These are phyloP conservation scores for Daedaleopsis sinensis DNA, from an alignment of 768 basidiomycete species.

Conservation along the genomic window DNA sequence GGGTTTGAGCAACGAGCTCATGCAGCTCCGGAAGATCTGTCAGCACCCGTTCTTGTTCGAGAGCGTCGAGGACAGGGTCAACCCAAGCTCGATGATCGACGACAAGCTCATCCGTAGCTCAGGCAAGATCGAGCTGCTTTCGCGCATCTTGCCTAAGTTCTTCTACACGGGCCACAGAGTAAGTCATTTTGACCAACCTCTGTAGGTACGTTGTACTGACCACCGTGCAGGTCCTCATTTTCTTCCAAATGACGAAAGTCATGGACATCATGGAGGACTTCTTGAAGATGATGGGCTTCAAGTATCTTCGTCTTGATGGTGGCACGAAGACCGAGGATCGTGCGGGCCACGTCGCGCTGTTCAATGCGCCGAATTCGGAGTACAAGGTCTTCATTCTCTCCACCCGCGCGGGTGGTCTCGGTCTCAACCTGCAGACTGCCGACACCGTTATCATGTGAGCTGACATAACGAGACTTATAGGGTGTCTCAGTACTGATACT, in stretches of 20 bases:
- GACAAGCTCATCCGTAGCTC: conserved; percentile 84
- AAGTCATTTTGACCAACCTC: conserved; percentile 21
- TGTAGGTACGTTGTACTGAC: background rate
- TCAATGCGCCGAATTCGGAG: conserved; percentile 89
- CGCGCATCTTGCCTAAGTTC: conserved; percentile 92
- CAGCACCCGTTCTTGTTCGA: conserved; percentile 98
- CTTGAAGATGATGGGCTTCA: conserved; percentile 82
- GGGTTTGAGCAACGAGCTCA: conserved; percentile 91
- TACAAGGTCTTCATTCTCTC: conserved; percentile 93
- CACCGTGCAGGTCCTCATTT: conserved; percentile 79
- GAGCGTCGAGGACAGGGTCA: conserved; percentile 93
- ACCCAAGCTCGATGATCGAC: conserved; percentile 78
- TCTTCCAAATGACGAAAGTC: conserved; percentile 99
- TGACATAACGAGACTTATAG: background rate
- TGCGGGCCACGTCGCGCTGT: conserved; percentile 80
- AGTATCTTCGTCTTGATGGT: conserved; percentile 93
- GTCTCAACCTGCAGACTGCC: conserved; percentile 93
- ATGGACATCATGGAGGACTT: conserved; percentile 99
- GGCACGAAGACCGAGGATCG: conserved; percentile 96
- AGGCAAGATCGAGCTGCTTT: conserved; percentile 93
- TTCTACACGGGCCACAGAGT: conserved; percentile 91
- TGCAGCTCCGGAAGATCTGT: conserved; percentile 98
- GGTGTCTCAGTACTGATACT: background rate
- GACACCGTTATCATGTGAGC: conserved; percentile 95
- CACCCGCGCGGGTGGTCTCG: conserved; percentile 91